Evolutionary conservation across 1,284 basidiomycete species (phyloP).

Genomic region (Gomphus bonarii): DNA sequence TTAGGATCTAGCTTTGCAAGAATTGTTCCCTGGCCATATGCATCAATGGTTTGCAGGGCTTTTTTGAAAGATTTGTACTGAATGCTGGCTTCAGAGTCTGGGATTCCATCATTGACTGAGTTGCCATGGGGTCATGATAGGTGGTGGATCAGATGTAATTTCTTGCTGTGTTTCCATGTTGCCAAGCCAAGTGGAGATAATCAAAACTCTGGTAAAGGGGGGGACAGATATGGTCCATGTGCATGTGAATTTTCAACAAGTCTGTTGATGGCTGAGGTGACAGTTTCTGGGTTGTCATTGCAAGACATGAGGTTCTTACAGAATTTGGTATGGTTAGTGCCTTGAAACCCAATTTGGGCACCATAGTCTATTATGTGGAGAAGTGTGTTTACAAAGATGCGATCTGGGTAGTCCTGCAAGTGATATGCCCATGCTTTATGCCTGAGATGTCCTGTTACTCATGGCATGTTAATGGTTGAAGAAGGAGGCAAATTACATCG

Average conservation of each 20-base stretch:
- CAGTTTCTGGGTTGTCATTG: not conserved
- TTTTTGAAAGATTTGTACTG: conserved; percentile 22
- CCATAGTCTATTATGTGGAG: conserved; percentile 2
- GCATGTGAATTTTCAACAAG: not conserved
- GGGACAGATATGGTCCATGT: not conserved
- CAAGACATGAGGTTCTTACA: not conserved
- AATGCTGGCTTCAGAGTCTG: conserved; percentile 22
- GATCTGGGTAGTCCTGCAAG: not conserved
- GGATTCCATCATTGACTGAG: conserved; percentile 31
- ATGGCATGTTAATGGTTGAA: not conserved
- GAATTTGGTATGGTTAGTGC: not conserved
- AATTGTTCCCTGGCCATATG: conserved; percentile 19
- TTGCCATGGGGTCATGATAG: conserved; percentile 25
- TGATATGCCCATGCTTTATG: not conserved
- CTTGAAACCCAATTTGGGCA: not conserved
- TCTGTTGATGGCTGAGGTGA: not conserved
- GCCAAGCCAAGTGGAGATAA: conserved; percentile 20
- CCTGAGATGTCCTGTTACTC: not conserved
- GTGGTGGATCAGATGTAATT: conserved; percentile 25
- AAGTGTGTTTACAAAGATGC: not conserved
- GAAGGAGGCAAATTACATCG: not conserved
- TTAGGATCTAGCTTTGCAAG: conserved; percentile 29
- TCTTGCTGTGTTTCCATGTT: conserved; percentile 19
- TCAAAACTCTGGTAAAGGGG: conserved; percentile 18
- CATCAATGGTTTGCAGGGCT: not conserved